A percentile compares a stretch with the other conserved stretches of the same genome.
Conservation (phyloP, 805 yeast genomes). For the Allodekkera sacchari region DNA sequence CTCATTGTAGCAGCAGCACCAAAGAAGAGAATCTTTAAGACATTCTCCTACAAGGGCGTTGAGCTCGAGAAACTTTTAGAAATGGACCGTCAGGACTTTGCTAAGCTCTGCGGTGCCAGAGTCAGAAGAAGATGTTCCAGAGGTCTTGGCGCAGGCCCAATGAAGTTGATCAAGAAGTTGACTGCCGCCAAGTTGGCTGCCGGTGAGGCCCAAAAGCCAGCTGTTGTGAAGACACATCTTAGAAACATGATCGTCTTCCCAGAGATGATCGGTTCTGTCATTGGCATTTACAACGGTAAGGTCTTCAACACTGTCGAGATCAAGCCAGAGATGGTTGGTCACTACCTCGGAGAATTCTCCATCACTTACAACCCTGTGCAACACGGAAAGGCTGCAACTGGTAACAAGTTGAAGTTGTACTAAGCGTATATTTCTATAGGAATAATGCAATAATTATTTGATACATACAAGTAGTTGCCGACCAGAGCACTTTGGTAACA, state of each 20-base stretch:
- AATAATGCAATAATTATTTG: too few relatives aligned
- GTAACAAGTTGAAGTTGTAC: constrained; percentile 30
- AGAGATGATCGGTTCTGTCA: constrained; percentile 99
- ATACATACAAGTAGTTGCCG: too few relatives aligned
- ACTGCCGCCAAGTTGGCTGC: constrained; percentile 94
- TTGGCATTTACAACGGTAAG: constrained; percentile 99
- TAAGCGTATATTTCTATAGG: constrained; percentile 15
- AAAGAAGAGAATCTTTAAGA: constrained; percentile 89
- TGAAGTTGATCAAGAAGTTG: constrained; percentile 93
- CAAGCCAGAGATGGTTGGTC: constrained; percentile 99
- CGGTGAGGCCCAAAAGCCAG: constrained; percentile 92
- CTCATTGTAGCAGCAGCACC: too few relatives aligned
- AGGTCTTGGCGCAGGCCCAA: constrained; percentile 93
- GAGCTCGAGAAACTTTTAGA: constrained; percentile 90
- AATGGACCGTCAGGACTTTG: constrained; percentile 93
- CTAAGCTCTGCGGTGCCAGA: constrained; percentile 95
- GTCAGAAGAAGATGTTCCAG: constrained; percentile 99
- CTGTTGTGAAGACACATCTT: constrained; percentile 96
- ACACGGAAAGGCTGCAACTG: constrained; percentile 65
- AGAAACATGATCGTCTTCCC: constrained; percentile 98
- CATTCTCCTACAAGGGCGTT: constrained; percentile 98
- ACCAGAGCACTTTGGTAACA: too few relatives aligned
- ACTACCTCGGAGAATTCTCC: constrained; percentile 99
- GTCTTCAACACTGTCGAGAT: constrained; percentile 98
- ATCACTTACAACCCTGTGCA: constrained; percentile 99